Evolutionary conservation across 2,329 filamentous ascomycete genomes (phyloP), one percentile per base, ranked within the genome.

Genomic region (Cladosporium sp.): DNA sequence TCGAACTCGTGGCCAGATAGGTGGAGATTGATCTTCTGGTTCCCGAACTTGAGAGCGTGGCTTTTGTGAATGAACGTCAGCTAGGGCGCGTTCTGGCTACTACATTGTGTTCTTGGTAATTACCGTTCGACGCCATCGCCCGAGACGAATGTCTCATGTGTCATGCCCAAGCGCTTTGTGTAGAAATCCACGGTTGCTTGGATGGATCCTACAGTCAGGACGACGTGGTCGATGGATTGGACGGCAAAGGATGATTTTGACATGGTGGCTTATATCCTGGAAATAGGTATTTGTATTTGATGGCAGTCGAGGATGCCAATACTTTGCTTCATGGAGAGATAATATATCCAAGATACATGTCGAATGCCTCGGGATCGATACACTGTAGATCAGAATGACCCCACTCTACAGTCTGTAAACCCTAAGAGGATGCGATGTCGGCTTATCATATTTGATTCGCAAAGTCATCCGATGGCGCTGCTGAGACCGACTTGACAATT

Each of bases 11-110:
- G 77, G 6, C 82, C 83, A 10, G 73, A 71, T 61, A 82, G 74
- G 64, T 86, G 83, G 2, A 87, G 75, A 59, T 86, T 86, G 58
- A 86, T 81, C 69, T 86, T 86, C 60, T 84, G 81, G 1, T 62
- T 65, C 34, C 83, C 84, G 62, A 86, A 86, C 4, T 75, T 70
- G 15, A 86, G 74, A 0, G 82, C 81, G 58, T 81, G 77, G 12
- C 83, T 78, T 25, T 35, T 77, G n/a, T 15, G 47, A 48, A 25
- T 55, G 48, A 17, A 17, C 17, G 12, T 42, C 15, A 42, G 39
- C 22, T 39, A 32, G 28, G 12, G 9, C 12, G 28, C 3, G 9
- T 10, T 4, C 8, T 32, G 28, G 4, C 28, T n/a, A n/a, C n/a
- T n/a, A n/a, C n/a, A 10, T 32, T 32, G 8, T 32, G 9, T 32